Evolutionary conservation across 768 basidiomycete species (phyloP), one percentile per base, ranked within the genome.

Genomic region (Termitomyces sp.): DNA sequence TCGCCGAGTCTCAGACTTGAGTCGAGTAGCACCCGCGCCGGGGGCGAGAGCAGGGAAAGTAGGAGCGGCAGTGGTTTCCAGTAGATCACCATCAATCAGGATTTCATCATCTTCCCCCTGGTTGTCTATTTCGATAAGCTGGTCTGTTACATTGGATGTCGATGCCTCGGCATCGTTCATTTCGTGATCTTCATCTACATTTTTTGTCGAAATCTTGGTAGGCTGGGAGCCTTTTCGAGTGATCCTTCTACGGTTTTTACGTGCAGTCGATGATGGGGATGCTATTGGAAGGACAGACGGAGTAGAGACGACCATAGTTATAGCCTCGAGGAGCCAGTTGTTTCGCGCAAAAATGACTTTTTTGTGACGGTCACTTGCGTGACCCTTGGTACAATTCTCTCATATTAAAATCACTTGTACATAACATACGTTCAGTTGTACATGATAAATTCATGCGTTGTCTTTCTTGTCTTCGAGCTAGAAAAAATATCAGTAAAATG

Each of bases 1-100:
- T 53, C 92, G 82, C 68, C 96, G 78, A n/a, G 81, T 85, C 72
- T 98, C 96, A 4, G 90, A 87, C 69, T 88, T 92, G 57, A 87
- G 76, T 10, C 78, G 71, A 0, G 81, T 73, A 57, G 79, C 77
- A 27, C 78, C 77, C 8, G 81, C 83, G 46, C 81, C 75, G 9
- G 85, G 79, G 8, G 85, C 76, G 20, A 92, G 77, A 8, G 90
- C 83, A 49, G 85, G 80, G 69, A 94, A 94, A 7, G 79, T 75
- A 41, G 90, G 87, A 31, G 81, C 84, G 41, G 81, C 67, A 27
- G 74, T 74, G 5, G 80, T 72, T 48, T 74, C 73, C n/a, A 78
- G 72, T 36, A 79, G 67, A 29, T 82, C 77, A 36, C 76, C 68
- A 56, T 84, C 82, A 59, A 88, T 86, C 70, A 85, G 77, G 31